phyloP scores from a whole-genome alignment of 768 basidiomycete genomes.

The Panaeolus cyanescens region DNA sequence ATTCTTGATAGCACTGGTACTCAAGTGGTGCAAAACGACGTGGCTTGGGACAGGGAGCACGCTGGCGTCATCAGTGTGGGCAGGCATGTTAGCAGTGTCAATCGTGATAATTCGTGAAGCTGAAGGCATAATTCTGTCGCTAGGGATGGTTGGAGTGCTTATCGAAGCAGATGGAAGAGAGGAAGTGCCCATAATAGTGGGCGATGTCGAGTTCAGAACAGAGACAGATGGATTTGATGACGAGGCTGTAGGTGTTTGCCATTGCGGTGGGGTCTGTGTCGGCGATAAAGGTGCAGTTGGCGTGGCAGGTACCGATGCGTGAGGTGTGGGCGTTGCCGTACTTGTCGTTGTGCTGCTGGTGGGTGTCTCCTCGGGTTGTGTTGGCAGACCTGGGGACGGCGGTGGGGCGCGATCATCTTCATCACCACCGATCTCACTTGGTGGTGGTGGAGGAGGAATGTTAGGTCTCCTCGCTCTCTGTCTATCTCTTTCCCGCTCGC shows the following conservation, averaged over 20 bases:
- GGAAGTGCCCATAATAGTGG: neutral
- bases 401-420: constrained; percentile 5
- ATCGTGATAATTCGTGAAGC: constrained; percentile 34
- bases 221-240: constrained; percentile 3
- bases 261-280: constrained; percentile 17
- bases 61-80: constrained; percentile 83
- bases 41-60: constrained; percentile 93
- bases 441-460: constrained; percentile 9
- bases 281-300: constrained; percentile 18
- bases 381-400: neutral
- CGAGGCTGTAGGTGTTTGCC: neutral
- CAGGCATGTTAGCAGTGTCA: constrained; percentile 36
- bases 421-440: constrained; percentile 9
- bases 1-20: constrained; percentile 93
- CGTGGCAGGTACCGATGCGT: constrained; percentile 18
- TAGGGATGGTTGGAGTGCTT: neutral
- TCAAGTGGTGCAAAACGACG: constrained; percentile 92
- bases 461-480: constrained; percentile 10
- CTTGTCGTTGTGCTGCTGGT: constrained; percentile 4
- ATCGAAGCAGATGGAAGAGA: neutral
- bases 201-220: neutral
- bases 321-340: constrained; percentile 21
- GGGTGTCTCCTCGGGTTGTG: neutral
- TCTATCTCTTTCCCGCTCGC: constrained; percentile 21
- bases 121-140: constrained; percentile 11